Percentiles rank a stretch among this genome's conserved stretches.
phyloP scores from a whole-genome alignment of 306 rosid species.

The apple (Malus domestica) region ASM211411v1 NC_041793.1:46235501-46236000 shows the following conservation, averaged over 20 bases:
- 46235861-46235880: too few relatives aligned
- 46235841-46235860: too few relatives aligned
- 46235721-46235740: constrained; percentile 85
- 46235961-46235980: too few relatives aligned
- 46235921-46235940: too few relatives aligned
- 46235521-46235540: constrained; percentile 84
- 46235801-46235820: constrained; percentile 83
- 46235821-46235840: background rate
- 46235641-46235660: constrained; percentile 38
- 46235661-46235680: constrained; percentile 56
- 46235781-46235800: constrained; percentile 34
- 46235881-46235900: too few relatives aligned
- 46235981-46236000: too few relatives aligned
- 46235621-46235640: constrained; percentile 48
- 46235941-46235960: too few relatives aligned
- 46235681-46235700: constrained; percentile 64
- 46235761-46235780: constrained; percentile 64
- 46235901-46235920: too few relatives aligned
- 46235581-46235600: constrained; percentile 83
- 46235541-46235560: constrained; percentile 75
- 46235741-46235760: constrained; percentile 58
- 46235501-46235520: constrained; percentile 38
- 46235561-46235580: constrained; percentile 48
- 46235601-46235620: constrained; percentile 80
- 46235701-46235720: constrained; percentile 77